Conservation (phyloP, 2,329 filamentous ascomycete species). For the Aureobasidium sp. region DNA sequence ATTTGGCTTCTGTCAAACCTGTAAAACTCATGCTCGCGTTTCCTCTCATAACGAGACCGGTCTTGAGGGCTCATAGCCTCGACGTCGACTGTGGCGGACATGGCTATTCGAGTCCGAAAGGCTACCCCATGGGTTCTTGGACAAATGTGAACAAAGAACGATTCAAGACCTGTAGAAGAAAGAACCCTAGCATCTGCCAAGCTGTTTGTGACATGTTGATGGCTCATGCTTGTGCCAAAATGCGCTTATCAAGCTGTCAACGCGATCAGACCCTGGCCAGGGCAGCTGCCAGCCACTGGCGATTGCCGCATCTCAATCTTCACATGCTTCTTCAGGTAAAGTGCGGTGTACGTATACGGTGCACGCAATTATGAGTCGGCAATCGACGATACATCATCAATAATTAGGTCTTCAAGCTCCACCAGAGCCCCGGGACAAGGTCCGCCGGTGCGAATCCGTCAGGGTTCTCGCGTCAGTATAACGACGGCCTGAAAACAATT, state of each 20-base stretch:
- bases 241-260: slow-evolving; percentile 7
- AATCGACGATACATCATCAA: neutral
- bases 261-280: slow-evolving; percentile 9
- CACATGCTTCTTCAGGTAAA: neutral
- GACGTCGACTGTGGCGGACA: slow-evolving; percentile 6
- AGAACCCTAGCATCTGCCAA: slow-evolving; percentile 2
- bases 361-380: neutral
- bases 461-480: neutral
- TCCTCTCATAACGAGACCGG: slow-evolving; percentile 13
- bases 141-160: neutral
- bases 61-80: slow-evolving; percentile 8
- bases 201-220: slow-evolving; percentile 7
- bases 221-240: slow-evolving; percentile 9
- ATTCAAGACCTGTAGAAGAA: neutral
- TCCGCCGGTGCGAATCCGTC: neutral
- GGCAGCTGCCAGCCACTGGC: neutral
- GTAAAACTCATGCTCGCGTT: slow-evolving; percentile 21
- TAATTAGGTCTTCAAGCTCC: neutral
- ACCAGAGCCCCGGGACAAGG: neutral
- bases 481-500: neutral
- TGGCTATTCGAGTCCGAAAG: neutral
- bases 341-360: slow-evolving; percentile 1
- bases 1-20: slow-evolving; percentile 21
- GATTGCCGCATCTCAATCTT: neutral
- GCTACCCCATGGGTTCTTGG: neutral